These are phyloP conservation scores for Senna tora DNA, from an alignment of 306 rosid genomes.

Conservation along the genomic window DNA sequence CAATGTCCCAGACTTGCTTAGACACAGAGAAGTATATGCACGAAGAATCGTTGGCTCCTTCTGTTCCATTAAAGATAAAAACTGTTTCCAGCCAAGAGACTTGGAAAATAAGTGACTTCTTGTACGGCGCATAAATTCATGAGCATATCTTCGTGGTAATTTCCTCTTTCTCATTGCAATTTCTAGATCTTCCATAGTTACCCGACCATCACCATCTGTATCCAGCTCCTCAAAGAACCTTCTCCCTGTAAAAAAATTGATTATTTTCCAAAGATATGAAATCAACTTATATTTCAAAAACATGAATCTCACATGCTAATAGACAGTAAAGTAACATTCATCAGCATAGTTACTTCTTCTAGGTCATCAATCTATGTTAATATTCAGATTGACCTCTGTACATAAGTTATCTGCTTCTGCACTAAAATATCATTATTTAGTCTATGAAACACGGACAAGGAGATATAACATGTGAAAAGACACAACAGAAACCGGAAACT, in stretches of 20 bases:
- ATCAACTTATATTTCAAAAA: not conserved
- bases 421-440: no score
- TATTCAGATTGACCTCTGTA: not conserved
- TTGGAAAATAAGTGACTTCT: slow-evolving; percentile 92
- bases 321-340: not conserved
- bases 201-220: slow-evolving; percentile 97
- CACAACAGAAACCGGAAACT: not conserved
- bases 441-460: slow-evolving; percentile 7
- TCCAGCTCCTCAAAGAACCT: slow-evolving; percentile 98
- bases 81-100: slow-evolving; percentile 97
- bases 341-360: slow-evolving; percentile 2
- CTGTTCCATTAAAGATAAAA: slow-evolving; percentile 93
- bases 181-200: slow-evolving; percentile 92
- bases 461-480: slow-evolving; percentile 1
- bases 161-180: slow-evolving; percentile 89
- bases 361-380: slow-evolving; percentile 6
- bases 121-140: slow-evolving; percentile 90
- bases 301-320: slow-evolving; percentile 1
- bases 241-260: slow-evolving; percentile 62
- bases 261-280: not conserved
- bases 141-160: slow-evolving; percentile 95
- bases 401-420: no score
- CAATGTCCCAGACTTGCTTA: slow-evolving; percentile 96
- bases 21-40: slow-evolving; percentile 95
- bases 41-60: slow-evolving; percentile 99